Base-by-base conservation (phyloP, 106 monocot genomes). In the Dendrobium nobile region DNA sequence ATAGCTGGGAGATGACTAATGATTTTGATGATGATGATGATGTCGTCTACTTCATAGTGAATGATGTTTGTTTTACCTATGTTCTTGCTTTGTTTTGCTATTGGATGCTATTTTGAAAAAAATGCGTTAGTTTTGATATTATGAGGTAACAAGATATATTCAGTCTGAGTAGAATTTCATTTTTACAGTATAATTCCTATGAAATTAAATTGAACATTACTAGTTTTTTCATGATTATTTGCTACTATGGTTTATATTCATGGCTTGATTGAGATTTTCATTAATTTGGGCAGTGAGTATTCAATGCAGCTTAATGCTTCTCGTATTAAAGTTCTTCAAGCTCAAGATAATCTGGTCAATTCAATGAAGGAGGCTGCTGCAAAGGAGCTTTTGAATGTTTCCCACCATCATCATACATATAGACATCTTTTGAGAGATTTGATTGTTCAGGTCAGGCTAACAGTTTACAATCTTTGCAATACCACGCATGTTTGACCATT, bases 301-400 rank as follows among this genome's bases (percentile, higher is more conserved):
- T 83, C 83, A 22, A 83, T 83, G 83, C 83, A 83, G 83, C 73
- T 83, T 72, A 83, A 83, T 83, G 83, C 78, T 70, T 83, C 83
- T 73, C 83, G 83, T 56, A 78, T 83, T n/a, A 83, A 83, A 54
- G 78, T 83, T 73, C 83, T 83, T 42, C 83, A 83, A 58, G 83
- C 58, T 78, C 83, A 83, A 77, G 83, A 83, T 79, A 78, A 83
- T 43, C 47, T 83, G 24, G 83, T 83, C 41, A 83, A 74, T 56
- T 78, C 83, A n/a, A 83, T 83, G 83, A 83, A 83, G 58, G 83
- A 83, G 54, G 54, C 79, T 58, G 83, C 83, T 83, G 79, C 73
- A 58, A 83, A 83, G 58, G 83, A 83, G 74, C 72, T 83, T 33
- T 31, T 83, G 78, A 20, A 73, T 79, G 77, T 83, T 37, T 72